Percentiles rank a stretch among this genome's conserved stretches.
phyloP scores from a whole-genome alignment of 2,329 filamentous ascomycete genomes.

The Aspergillus calidoustus region DNA sequence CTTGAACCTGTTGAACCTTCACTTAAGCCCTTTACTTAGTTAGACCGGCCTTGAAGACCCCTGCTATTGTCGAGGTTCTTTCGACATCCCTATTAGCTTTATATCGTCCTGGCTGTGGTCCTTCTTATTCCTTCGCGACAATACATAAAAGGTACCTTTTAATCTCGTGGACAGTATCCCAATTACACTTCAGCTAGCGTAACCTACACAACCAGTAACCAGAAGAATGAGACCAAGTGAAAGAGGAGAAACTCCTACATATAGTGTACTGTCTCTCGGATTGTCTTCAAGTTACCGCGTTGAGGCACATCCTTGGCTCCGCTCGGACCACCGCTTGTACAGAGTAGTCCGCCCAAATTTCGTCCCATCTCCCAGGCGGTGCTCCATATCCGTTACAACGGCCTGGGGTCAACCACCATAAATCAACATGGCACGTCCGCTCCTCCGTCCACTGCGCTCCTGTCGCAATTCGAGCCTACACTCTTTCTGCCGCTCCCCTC shows the following conservation, averaged over 20 bases:
- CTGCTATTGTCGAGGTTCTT: no score
- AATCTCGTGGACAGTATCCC: no score
- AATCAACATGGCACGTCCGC: slow-evolving; percentile 17
- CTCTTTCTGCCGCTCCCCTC: background rate
- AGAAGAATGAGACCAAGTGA: background rate
- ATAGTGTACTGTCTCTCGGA: background rate
- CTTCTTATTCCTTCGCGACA: no score
- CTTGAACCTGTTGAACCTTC: no score
- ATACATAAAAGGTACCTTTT: no score
- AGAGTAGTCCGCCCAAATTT: slow-evolving; percentile 11
- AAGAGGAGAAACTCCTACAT: background rate
- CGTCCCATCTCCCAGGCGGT: slow-evolving; percentile 11
- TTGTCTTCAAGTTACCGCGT: background rate
- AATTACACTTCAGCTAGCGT: background rate
- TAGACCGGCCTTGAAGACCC: no score
- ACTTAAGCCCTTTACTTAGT: no score
- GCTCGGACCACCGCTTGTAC: slow-evolving; percentile 26
- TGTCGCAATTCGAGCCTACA: slow-evolving; percentile 2
- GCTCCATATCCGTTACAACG: background rate
- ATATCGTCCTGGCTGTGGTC: no score
- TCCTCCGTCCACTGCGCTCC: slow-evolving; percentile 14
- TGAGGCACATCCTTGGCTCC: background rate
- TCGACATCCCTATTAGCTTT: no score
- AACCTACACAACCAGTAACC: background rate
- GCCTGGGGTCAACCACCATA: background rate